These are phyloP conservation scores for Lojkania enalia DNA, from an alignment of 2,329 filamentous ascomycete genomes.

Conservation along the genomic window DNA sequence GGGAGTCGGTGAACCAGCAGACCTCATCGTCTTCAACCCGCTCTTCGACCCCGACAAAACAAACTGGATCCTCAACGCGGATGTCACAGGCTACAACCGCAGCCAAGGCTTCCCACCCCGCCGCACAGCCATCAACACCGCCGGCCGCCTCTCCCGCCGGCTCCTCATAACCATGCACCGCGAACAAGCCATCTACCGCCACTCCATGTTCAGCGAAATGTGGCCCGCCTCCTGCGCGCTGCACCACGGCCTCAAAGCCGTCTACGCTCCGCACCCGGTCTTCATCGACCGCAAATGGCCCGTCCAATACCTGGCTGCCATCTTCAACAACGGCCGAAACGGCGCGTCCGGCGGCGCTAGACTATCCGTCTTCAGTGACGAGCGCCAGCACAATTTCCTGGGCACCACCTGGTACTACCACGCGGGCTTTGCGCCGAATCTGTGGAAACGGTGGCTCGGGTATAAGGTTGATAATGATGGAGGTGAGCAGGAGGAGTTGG, in stretches of 20 bases:
- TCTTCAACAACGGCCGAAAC: slow-evolving; percentile 60
- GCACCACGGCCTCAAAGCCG: slow-evolving; percentile 77
- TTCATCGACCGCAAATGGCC: slow-evolving; percentile 62
- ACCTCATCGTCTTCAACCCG: slow-evolving; percentile 77
- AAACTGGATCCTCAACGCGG: slow-evolving; percentile 72
- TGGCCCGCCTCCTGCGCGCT: slow-evolving; percentile 71
- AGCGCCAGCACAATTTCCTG: slow-evolving; percentile 57
- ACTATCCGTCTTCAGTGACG: slow-evolving; percentile 54
- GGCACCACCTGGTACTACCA: slow-evolving; percentile 60
- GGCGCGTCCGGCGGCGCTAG: slow-evolving; percentile 54
- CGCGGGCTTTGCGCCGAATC: slow-evolving; percentile 55
- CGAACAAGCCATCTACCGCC: slow-evolving; percentile 68
- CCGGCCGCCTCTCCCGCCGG: slow-evolving; percentile 67
- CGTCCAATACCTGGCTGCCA: slow-evolving; percentile 56
- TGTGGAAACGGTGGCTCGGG: slow-evolving; percentile 61
- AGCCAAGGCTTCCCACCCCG: slow-evolving; percentile 63
- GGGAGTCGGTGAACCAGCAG: slow-evolving; percentile 71
- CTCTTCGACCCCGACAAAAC: slow-evolving; percentile 73
- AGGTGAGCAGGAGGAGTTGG: slow-evolving; percentile 48
- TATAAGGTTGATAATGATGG: slow-evolving; percentile 57
- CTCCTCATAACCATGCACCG: slow-evolving; percentile 74
- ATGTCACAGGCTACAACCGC: slow-evolving; percentile 69
- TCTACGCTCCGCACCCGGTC: slow-evolving; percentile 64
- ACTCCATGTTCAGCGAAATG: slow-evolving; percentile 80
- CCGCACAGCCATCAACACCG: slow-evolving; percentile 72